Conservation (phyloP, 768 basidiomycete genomes). For the Albatrellus ellisii region DNA sequence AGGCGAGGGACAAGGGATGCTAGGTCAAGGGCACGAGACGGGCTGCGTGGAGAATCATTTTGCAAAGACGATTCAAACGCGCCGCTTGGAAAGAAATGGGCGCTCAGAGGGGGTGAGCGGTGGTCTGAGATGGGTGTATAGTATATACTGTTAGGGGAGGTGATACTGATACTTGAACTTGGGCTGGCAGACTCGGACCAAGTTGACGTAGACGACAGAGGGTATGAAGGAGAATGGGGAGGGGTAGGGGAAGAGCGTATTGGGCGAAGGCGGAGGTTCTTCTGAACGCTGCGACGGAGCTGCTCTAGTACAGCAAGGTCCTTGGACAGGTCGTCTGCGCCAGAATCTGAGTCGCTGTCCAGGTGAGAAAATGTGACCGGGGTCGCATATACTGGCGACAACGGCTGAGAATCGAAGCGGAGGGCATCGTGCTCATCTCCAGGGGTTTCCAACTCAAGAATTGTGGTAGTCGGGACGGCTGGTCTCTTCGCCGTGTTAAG, state of each 20-base stretch:
- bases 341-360: conserved; percentile 17
- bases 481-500: conserved; percentile 18
- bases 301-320: conserved; percentile 57
- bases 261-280: conserved; percentile 68
- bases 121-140: conserved; percentile 38
- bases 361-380: conserved; percentile 15
- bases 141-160: conserved; percentile 29
- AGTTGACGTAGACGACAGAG: conserved; percentile 15
- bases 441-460: conserved; percentile 23
- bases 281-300: conserved; percentile 57
- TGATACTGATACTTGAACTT: conserved; percentile 27
- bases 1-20: conserved; percentile 36
- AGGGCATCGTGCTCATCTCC: conserved; percentile 22
- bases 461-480: conserved; percentile 16
- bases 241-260: conserved; percentile 36
- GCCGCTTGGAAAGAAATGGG: conserved; percentile 18
- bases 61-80: conserved; percentile 12
- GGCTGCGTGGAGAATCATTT: conserved; percentile 16
- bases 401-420: conserved; percentile 19
- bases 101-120: conserved; percentile 18
- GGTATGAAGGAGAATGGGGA: conserved; percentile 15
- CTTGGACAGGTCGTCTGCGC: conserved; percentile 45
- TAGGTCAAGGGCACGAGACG: conserved; percentile 30
- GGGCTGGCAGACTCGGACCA: conserved; percentile 31
- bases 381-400: conserved; percentile 17